phyloP scores from a whole-genome alignment of 192 early-diverging fungal species.

The Coemansia umbellata region DNA sequence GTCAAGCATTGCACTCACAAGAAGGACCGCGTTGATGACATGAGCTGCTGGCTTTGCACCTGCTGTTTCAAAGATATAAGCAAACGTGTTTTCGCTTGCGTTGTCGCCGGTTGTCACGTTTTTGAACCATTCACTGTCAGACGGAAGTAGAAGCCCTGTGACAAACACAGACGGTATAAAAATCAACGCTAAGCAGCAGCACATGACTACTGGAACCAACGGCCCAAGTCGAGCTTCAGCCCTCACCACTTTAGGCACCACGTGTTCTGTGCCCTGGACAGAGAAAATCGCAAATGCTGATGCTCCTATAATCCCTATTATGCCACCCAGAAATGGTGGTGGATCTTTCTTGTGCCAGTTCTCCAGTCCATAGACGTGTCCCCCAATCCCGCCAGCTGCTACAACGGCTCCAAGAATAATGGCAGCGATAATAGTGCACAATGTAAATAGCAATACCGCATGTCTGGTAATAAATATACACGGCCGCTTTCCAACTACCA shows the following conservation, averaged over 20 bases:
- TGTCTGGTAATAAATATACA: no score
- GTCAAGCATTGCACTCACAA: slow-evolving; percentile 11
- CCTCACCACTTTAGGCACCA: no score
- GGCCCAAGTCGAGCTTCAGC: no score
- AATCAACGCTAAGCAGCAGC: slow-evolving; percentile 1
- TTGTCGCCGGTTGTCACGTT: background rate
- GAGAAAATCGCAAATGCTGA: slow-evolving; percentile 16
- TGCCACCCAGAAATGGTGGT: slow-evolving; percentile 12
- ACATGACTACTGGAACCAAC: slow-evolving; percentile 3
- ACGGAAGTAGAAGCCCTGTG: slow-evolving; percentile 12
- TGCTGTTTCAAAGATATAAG: slow-evolving; percentile 17
- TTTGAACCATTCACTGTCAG: slow-evolving; percentile 5
- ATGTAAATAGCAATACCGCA: no score
- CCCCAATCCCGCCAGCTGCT: slow-evolving; percentile 18
- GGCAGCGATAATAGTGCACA: slow-evolving; percentile 3
- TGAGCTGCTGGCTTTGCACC: slow-evolving; percentile 9
- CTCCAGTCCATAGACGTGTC: slow-evolving; percentile 18
- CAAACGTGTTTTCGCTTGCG: slow-evolving; percentile 5
- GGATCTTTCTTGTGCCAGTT: slow-evolving; percentile 11
- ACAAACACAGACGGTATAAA: slow-evolving; percentile 18
- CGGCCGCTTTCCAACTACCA: slow-evolving; percentile 8
- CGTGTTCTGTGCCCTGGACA: slow-evolving; percentile 10
- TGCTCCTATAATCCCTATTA: slow-evolving; percentile 13
- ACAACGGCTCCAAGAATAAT: slow-evolving; percentile 13
- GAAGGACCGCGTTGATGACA: slow-evolving; percentile 14